Conservation (phyloP, 106 monocot genomes). For the Cymbidium sinense region DNA sequence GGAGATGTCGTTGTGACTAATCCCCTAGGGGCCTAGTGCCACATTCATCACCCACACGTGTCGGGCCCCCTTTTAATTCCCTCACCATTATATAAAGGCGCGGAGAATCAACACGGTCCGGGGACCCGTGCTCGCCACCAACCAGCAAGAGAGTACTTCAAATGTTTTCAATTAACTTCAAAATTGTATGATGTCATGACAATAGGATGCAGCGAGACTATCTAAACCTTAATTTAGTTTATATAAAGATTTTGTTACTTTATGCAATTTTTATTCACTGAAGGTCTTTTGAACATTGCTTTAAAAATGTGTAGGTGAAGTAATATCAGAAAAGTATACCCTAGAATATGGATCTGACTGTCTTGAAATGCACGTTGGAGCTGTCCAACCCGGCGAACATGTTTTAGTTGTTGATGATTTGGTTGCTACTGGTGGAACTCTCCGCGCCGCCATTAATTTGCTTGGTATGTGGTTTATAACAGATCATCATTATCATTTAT, state of each 20-base stretch:
- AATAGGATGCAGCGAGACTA: neutral
- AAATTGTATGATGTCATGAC: neutral
- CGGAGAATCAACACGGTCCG: too few species aligned
- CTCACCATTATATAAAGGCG: too few species aligned
- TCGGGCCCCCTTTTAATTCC: too few species aligned
- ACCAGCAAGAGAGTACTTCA: too few species aligned
- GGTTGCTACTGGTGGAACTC: slow-evolving; percentile 13
- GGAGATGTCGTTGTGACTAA: too few species aligned
- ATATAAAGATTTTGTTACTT: neutral
- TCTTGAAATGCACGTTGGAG: slow-evolving; percentile 28
- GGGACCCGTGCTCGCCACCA: too few species aligned
- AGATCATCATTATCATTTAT: neutral
- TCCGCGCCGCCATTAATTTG: slow-evolving; percentile 19
- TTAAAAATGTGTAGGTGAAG: slow-evolving; percentile 12
- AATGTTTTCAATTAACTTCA: neutral
- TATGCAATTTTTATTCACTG: neutral
- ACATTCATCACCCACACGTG: too few species aligned
- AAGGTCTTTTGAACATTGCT: neutral
- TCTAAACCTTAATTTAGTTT: neutral
- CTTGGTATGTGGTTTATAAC: slow-evolving; percentile 11
- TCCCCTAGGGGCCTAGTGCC: too few species aligned
- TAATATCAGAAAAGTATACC: slow-evolving; percentile 24
- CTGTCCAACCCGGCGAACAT: slow-evolving; percentile 22
- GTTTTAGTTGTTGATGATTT: slow-evolving; percentile 31
- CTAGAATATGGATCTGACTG: slow-evolving; percentile 30